Base-by-base conservation (phyloP, 2,329 filamentous ascomycete genomes). In the Aspergillus fructus region DNA sequence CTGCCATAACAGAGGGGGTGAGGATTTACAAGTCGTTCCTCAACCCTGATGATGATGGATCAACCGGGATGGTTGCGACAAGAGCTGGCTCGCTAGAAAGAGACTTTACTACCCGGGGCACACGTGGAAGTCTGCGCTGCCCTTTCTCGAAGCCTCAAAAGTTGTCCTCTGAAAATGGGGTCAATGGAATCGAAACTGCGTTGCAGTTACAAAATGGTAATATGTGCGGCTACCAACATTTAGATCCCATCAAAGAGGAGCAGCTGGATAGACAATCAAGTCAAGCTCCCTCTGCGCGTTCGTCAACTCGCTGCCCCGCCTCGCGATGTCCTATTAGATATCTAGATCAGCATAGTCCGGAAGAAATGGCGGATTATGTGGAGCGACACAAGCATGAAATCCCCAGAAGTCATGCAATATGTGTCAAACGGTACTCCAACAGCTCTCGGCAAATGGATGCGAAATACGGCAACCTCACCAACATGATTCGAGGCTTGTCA, bases 331-430 rank as follows among this genome's bases (percentile, higher is more conserved):
- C 93, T 3, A 97, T 97, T 59, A 89, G 93, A 48, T 97, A 89
- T 76, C 81, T 97, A 70, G 89, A 97, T 74, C 89, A 96, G 72
- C 93, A 96, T 70, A 92, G 91, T 2, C 91, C 93, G 2, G 91
- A 96, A 77, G 93, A 97, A 71, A 88, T 97, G 60, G 93, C 93
- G 13, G 86, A 89, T 68, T 97, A 96, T 73, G 91, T 97, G 68
- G 91, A 97, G 73, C 92, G 88, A 52, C 93, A 97, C 78, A 97
- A 97, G 74, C 93, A 97, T 75, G 90, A 96, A 73, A 84, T 97
- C 53, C 93, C 93, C 9, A 86, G 93, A 66, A 97, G 92, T 71
- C 93, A 97, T 75, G 91, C 96, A 71, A 85, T 97, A 45, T 97
- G 93, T 73, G 87, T 97, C 59, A 88, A 90, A 68, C 85, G 93